Evolutionary conservation across 2,329 filamentous ascomycete genomes (phyloP).

Genomic region (Knoxdaviesia capensis): DNA sequence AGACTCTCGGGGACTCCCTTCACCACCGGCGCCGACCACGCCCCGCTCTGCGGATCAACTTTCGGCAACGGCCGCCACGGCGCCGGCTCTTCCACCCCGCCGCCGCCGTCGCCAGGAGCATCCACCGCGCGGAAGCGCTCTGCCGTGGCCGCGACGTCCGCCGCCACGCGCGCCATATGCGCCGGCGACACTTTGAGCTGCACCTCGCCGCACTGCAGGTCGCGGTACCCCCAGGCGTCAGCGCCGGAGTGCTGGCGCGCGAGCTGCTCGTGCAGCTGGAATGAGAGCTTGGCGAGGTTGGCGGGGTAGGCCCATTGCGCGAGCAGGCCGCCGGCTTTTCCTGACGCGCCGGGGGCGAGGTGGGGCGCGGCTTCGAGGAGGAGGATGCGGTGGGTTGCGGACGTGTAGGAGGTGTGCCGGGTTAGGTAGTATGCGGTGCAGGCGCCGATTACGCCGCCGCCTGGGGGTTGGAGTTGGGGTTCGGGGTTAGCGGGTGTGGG

Average conservation of each 20-base stretch:
- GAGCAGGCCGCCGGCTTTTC: slow-evolving; percentile 82
- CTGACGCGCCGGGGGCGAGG: slow-evolving; percentile 80
- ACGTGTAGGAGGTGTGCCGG: slow-evolving; percentile 63
- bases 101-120: slow-evolving; percentile 1
- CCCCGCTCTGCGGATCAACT: slow-evolving; percentile 29
- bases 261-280: slow-evolving; percentile 62
- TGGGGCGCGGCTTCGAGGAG: slow-evolving; percentile 66
- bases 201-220: slow-evolving; percentile 50
- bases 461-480: slow-evolving; percentile 18
- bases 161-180: slow-evolving; percentile 12
- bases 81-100: slow-evolving; percentile 14
- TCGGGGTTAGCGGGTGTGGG: slow-evolving; percentile 1
- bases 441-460: slow-evolving; percentile 82
- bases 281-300: slow-evolving; percentile 70
- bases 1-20: slow-evolving; percentile 54
- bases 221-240: slow-evolving; percentile 70
- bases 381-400: slow-evolving; percentile 55
- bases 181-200: slow-evolving; percentile 16
- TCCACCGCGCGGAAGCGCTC: slow-evolving; percentile 3
- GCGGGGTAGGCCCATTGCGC: slow-evolving; percentile 81
- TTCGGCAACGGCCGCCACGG: slow-evolving; percentile 43
- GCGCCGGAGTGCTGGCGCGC: slow-evolving; percentile 67
- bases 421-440: slow-evolving; percentile 85
- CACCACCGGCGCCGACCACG: slow-evolving; percentile 25
- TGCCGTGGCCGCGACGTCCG: background rate